Conservation (phyloP, 2,329 filamentous ascomycete species). For the Calonectria crousiana region DNA sequence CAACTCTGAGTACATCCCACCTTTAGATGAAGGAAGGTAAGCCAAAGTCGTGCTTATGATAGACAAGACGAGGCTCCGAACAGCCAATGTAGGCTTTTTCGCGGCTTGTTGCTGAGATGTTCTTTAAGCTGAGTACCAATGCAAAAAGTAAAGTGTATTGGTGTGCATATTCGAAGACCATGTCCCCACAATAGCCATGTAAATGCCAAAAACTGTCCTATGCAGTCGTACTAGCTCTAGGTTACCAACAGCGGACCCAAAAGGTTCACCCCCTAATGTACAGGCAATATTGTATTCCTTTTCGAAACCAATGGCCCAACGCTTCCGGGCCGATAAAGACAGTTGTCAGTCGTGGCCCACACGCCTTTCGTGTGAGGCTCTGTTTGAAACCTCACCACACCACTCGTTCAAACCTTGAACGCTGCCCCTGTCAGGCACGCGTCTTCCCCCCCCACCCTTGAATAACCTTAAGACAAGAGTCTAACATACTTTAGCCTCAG, state of each 20-base stretch:
- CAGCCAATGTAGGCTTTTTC: too few species aligned
- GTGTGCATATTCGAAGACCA: background rate
- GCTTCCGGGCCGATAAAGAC: background rate
- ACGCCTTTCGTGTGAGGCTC: background rate
- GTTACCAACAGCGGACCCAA: background rate
- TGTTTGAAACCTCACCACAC: background rate
- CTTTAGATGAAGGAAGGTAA: too few species aligned
- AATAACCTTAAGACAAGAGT: background rate
- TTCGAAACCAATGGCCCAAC: background rate
- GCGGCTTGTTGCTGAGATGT: background rate
- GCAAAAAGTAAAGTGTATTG: background rate
- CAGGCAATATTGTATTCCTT: background rate
- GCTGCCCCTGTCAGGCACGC: background rate
- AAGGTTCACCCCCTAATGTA: background rate
- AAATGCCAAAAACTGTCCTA: background rate
- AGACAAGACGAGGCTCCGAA: too few species aligned
- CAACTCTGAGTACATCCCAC: too few species aligned
- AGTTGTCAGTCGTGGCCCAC: background rate
- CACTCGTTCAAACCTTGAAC: background rate
- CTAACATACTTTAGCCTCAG: background rate
- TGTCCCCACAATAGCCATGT: background rate
- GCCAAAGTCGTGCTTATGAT: too few species aligned
- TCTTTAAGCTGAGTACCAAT: background rate
- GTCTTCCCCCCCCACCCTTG: background rate
- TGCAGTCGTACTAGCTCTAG: background rate